phyloP scores from a whole-genome alignment of 2,329 filamentous ascomycete genomes.

The Cordyceps tenuipes region DNA sequence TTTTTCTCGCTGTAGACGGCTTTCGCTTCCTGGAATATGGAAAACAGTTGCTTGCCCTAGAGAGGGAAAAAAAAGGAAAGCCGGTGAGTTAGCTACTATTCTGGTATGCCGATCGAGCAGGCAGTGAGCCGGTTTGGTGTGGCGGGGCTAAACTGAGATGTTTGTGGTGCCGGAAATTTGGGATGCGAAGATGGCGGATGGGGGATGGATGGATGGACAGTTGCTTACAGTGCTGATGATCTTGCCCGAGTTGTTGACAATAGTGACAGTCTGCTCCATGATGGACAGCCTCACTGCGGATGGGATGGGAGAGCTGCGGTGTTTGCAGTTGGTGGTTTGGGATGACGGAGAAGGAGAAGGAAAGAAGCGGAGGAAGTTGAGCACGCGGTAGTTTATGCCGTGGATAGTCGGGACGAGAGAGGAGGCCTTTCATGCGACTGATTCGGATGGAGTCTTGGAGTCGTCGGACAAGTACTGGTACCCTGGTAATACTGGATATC shows the following conservation, averaged over 20 bases:
- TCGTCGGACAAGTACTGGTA: not conserved
- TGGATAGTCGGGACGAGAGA: too few relatives aligned
- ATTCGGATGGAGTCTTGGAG: too few relatives aligned
- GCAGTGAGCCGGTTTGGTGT: not conserved
- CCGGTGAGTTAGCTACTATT: conserved; percentile 4
- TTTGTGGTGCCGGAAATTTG: not conserved
- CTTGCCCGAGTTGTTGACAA: conserved; percentile 86
- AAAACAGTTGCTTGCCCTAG: conserved; percentile 82
- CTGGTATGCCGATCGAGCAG: not conserved
- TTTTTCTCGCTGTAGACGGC: conserved; percentile 83
- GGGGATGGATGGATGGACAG: not conserved
- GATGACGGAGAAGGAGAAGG: not conserved
- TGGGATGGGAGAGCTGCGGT: not conserved
- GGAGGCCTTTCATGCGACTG: too few relatives aligned
- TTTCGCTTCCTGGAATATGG: conserved; percentile 87
- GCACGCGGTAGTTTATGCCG: too few relatives aligned
- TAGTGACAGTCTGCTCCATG: conserved; percentile 66
- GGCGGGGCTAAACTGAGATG: not conserved
- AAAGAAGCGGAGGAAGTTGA: not conserved
- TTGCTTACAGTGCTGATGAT: conserved; percentile 73
- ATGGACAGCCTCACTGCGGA: not conserved
- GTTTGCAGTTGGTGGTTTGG: not conserved
- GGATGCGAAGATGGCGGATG: not conserved
- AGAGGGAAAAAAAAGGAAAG: not conserved
- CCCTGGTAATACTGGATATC: not conserved